Evolutionary conservation across 2,329 filamentous ascomycete genomes (phyloP), one percentile per base, ranked within the genome.

Genomic region (Colletotrichum plurivorum): DNA sequence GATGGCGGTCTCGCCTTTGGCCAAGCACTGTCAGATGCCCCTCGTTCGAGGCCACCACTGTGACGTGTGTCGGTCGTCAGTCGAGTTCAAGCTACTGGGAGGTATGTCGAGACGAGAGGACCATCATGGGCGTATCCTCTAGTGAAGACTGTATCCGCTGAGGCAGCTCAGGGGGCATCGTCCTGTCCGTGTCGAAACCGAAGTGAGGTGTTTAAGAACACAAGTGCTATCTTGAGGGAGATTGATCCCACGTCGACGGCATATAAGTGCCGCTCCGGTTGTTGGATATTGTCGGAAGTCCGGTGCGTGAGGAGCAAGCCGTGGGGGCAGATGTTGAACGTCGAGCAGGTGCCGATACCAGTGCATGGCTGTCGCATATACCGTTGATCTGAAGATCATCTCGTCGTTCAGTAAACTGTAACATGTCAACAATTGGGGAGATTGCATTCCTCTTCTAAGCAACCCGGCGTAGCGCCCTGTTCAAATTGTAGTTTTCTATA

Each of bases 371-470:
- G 36, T 2, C 15, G 15, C 27, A 7, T 46, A 41, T 48, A 2
- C 15, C 20, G 16, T n/a, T 25, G 22, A 46, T 22, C 43, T 18
- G 27, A 41, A 43, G 13, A 18, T 58, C 61, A 20, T 63, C 53
- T 51, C 45, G 57, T 67, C 18, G 13, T 63, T 58, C 46, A 22
- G 65, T 45, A 67, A 53, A 67, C 45, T 57, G 55, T 18, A 6
- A 22, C 9, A 36, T n/a, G 52, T 58, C 61, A 43, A 51, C 10
- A 20, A 5, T 13, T 18, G 18, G 20, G 4, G 46, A 18, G 7
- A 49, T 12, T 5, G 46, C 16, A 48, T 18, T n/a, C 20, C 10
- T 13, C 9, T 55, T 48, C 16, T 12, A 5, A 39, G 2, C 25
- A 5, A 15, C 16, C 39, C 7, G 15, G 18, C 10, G 43, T 13